These are phyloP conservation scores for Pseudopithomyces chartarum DNA, from an alignment of 2,329 filamentous ascomycete species.

Conservation along the genomic window DNA sequence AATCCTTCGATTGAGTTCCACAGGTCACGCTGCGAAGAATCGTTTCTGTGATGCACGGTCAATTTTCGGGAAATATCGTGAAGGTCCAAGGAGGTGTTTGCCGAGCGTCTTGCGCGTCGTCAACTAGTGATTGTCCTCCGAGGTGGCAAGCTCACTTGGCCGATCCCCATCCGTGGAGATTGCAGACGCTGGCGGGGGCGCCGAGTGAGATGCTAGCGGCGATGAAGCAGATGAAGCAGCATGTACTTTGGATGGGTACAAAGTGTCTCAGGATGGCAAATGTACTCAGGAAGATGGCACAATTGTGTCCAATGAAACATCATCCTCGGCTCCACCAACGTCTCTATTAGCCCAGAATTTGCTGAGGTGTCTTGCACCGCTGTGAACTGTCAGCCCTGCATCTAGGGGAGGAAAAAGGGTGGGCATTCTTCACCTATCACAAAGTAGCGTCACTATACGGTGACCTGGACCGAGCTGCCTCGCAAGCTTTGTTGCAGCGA, in stretches of 20 bases:
- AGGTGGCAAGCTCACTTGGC: neutral
- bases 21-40: neutral
- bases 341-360: conserved; percentile 81
- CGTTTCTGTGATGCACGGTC: neutral
- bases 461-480: conserved; percentile 65
- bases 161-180: neutral
- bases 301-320: conserved; percentile 63
- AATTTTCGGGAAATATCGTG: neutral
- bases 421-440: conserved; percentile 58
- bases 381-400: conserved; percentile 21
- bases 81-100: neutral
- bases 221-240: neutral
- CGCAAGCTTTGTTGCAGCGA: conserved; percentile 73
- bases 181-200: neutral
- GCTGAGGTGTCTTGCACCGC: conserved; percentile 76
- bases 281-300: conserved; percentile 43
- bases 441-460: conserved; percentile 79
- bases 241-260: neutral
- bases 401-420: neutral
- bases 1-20: neutral
- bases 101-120: neutral
- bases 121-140: neutral
- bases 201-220: neutral
- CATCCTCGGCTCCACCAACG: conserved; percentile 58
- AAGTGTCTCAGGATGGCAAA: neutral